phyloP scores from a whole-genome alignment of 176 grass and related monocot genomes.

The Secale cereale region DNA sequence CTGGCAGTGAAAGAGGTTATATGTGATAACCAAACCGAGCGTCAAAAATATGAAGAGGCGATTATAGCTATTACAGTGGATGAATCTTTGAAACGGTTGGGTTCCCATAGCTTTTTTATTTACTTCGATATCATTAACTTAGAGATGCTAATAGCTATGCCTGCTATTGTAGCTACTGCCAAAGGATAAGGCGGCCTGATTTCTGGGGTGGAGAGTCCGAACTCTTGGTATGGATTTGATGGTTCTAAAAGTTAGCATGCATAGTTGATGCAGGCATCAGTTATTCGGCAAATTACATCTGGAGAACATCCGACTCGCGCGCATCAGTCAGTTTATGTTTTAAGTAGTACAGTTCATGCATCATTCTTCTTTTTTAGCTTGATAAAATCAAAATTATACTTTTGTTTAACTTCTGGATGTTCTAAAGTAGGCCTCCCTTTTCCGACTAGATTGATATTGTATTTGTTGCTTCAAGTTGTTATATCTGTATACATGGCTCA shows the following conservation, averaged over 20 bases:
- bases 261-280: not conserved
- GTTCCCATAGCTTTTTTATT: constrained; percentile 22
- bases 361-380: not conserved
- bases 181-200: constrained; percentile 75
- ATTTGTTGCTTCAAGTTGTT: not conserved
- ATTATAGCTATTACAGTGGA: constrained; percentile 87
- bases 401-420: constrained; percentile 20
- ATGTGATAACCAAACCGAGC: constrained; percentile 61
- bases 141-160: constrained; percentile 4
- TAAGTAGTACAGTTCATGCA: not conserved
- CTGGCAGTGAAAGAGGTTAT: constrained; percentile 95
- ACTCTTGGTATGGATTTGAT: constrained; percentile 58
- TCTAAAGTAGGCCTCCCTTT: constrained; percentile 18
- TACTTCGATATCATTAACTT: constrained; percentile 21
- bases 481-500: not conserved
- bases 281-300: constrained; percentile 19
- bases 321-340: not conserved
- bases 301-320: not conserved
- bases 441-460: constrained; percentile 1
- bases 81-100: constrained; percentile 80
- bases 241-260: constrained; percentile 13
- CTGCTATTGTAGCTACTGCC: constrained; percentile 75
- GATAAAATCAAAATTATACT: not conserved
- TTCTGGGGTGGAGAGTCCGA: constrained; percentile 98
- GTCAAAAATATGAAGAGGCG: constrained; percentile 70